Conservation (phyloP, 148 eudicot genomes). For the Diospyros lotus region DNA sequence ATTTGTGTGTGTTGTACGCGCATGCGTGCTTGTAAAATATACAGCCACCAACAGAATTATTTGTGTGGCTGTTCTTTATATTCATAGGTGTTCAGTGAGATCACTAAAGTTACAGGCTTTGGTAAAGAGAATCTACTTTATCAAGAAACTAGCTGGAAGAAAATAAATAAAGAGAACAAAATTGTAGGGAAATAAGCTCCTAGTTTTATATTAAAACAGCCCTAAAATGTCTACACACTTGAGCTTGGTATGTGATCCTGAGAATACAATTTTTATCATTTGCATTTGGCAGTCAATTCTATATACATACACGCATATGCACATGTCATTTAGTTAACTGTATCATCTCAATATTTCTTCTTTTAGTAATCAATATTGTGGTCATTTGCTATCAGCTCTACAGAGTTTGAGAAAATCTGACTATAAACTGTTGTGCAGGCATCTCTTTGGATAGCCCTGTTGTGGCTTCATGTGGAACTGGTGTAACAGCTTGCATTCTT, state of each 20-base stretch:
- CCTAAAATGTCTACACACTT: no score
- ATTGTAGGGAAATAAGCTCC: no score
- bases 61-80: neutral
- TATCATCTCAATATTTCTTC: neutral
- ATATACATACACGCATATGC: no score
- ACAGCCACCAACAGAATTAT: neutral
- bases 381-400: neutral
- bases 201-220: no score
- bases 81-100: neutral
- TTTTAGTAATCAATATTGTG: neutral
- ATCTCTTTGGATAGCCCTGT: conserved; percentile 65
- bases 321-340: no score
- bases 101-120: neutral
- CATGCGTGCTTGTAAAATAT: neutral
- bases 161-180: neutral
- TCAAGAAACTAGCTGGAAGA: neutral
- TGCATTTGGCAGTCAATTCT: no score
- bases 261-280: no score
- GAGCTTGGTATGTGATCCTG: no score
- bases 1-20: neutral
- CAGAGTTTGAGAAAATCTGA: neutral
- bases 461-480: conserved; percentile 86
- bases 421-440: conserved; percentile 36
- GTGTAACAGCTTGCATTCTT: conserved; percentile 90
- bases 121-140: neutral